Percentiles rank a stretch among this genome's conserved stretches.
Evolutionary conservation across 108 stramenopile species (phyloP).

Genomic region (Thalassiosira profunda): DNA sequence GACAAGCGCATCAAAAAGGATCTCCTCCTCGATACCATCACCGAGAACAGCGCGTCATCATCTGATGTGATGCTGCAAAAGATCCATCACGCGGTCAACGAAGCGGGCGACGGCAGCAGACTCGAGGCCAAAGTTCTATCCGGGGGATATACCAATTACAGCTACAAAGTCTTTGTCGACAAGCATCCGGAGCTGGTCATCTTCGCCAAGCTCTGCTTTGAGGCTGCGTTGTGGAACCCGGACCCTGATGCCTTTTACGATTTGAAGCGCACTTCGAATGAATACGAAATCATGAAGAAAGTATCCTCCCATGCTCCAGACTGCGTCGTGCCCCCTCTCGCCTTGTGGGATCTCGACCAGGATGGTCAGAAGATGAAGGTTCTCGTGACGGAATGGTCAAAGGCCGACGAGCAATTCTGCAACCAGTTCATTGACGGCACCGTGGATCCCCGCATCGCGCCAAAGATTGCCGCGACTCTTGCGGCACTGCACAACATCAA

Average conservation of each 20-base stretch:
- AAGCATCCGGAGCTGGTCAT: slow-evolving; percentile 24
- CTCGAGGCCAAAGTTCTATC: slow-evolving; percentile 16
- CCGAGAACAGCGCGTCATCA: not conserved
- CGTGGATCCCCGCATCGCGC: slow-evolving; percentile 53
- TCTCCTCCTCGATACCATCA: slow-evolving; percentile 14
- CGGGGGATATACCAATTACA: slow-evolving; percentile 41
- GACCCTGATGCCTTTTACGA: slow-evolving; percentile 20
- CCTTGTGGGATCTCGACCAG: slow-evolving; percentile 21
- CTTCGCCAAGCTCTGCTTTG: slow-evolving; percentile 43
- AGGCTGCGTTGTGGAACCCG: slow-evolving; percentile 41
- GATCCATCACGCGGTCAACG: slow-evolving; percentile 6
- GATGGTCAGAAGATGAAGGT: slow-evolving; percentile 55
- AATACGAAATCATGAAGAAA: slow-evolving; percentile 33
- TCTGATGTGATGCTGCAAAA: slow-evolving; percentile 16
- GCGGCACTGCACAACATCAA: slow-evolving; percentile 45
- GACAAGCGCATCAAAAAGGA: no score
- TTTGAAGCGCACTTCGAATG: slow-evolving; percentile 33
- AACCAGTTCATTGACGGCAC: slow-evolving; percentile 57
- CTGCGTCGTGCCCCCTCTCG: slow-evolving; percentile 30
- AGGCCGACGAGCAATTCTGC: slow-evolving; percentile 48
- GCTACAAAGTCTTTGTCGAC: slow-evolving; percentile 28
- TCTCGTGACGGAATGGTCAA: slow-evolving; percentile 53
- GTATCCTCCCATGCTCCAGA: slow-evolving; percentile 19
- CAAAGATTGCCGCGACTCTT: slow-evolving; percentile 44
- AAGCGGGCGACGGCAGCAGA: slow-evolving; percentile 6